Evolutionary conservation across 2,329 filamentous ascomycete genomes (phyloP).

Genomic region (Chrysoporthe puriensis): DNA sequence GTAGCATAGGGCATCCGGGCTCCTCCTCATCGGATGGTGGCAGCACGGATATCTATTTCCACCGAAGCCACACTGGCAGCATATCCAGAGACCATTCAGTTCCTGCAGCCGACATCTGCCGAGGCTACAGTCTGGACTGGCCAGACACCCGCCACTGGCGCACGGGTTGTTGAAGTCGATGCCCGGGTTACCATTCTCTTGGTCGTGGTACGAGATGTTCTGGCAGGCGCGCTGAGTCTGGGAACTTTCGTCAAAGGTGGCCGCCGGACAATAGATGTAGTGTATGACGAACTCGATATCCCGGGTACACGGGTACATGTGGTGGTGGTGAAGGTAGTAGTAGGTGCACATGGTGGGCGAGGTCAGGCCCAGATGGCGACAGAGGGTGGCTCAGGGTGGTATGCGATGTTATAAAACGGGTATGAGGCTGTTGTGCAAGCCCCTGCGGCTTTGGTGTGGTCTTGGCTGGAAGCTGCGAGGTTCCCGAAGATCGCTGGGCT

Average conservation of each 20-base stretch:
- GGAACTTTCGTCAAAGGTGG: constrained; percentile 37
- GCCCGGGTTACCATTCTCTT: constrained; percentile 32
- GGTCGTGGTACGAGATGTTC: constrained; percentile 37
- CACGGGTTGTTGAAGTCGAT: constrained; percentile 49
- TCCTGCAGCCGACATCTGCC: constrained; percentile 54
- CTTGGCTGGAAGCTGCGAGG: background rate
- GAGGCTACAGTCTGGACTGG: constrained; percentile 50
- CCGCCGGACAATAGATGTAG: constrained; percentile 49
- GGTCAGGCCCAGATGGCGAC: background rate
- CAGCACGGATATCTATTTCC: constrained; percentile 52
- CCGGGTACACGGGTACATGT: constrained; percentile 47
- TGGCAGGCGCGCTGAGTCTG: constrained; percentile 37
- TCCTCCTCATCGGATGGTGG: constrained; percentile 47
- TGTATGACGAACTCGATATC: constrained; percentile 46
- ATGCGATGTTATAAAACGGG: background rate
- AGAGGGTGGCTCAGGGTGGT: background rate
- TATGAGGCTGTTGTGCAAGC: background rate
- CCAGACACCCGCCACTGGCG: constrained; percentile 48
- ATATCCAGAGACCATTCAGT: constrained; percentile 53
- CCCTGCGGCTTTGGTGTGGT: background rate
- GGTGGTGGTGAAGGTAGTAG: constrained; percentile 57
- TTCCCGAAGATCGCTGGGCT: background rate
- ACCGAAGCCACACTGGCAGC: constrained; percentile 52
- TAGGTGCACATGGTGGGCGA: constrained; percentile 50
- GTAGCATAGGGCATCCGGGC: constrained; percentile 56